These are phyloP conservation scores for Chlamydomonas reinhardtii DNA, from an alignment of 163 green algal genomes.

Conservation along the genomic window DNA sequence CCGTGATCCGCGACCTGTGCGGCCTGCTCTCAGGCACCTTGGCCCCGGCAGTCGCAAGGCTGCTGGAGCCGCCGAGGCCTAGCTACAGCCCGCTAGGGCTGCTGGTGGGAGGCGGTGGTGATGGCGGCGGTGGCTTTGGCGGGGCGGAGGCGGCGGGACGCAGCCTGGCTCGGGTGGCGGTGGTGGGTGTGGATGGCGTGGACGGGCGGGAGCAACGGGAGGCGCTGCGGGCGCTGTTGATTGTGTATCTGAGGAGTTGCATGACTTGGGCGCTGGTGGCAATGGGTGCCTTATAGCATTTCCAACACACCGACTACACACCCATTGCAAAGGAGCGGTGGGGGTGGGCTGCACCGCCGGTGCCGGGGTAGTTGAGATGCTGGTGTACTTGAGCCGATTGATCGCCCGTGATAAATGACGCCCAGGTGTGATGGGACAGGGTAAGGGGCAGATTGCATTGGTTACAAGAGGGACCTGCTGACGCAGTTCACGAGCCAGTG, in stretches of 20 bases:
- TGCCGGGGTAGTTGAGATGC: too few species aligned
- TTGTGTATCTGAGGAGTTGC: background rate
- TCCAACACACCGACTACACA: too few species aligned
- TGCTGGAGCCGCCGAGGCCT: background rate
- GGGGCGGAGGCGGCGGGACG: background rate
- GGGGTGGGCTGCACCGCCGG: too few species aligned
- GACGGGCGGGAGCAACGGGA: background rate
- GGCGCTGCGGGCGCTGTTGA: conserved; percentile 6
- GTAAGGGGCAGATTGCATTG: too few species aligned
- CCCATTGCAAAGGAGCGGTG: too few species aligned
- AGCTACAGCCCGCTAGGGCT: background rate
- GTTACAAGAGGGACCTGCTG: too few species aligned
- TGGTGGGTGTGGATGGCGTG: background rate
- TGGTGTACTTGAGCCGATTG: too few species aligned
- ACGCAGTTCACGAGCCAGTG: too few species aligned
- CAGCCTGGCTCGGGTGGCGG: background rate
- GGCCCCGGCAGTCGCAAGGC: background rate
- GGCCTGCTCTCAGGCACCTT: background rate
- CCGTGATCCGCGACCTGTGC: background rate
- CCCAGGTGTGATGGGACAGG: too few species aligned
- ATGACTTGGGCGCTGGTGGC: background rate
- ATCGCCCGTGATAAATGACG: too few species aligned
- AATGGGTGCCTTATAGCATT: background rate
- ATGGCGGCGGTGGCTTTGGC: too few species aligned
- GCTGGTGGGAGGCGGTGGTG: background rate